Percentiles rank a stretch among this genome's conserved stretches.
These are phyloP conservation scores for Neurospora hispaniola DNA, from an alignment of 495 filamentous ascomycete species.

Conservation along the genomic window DNA sequence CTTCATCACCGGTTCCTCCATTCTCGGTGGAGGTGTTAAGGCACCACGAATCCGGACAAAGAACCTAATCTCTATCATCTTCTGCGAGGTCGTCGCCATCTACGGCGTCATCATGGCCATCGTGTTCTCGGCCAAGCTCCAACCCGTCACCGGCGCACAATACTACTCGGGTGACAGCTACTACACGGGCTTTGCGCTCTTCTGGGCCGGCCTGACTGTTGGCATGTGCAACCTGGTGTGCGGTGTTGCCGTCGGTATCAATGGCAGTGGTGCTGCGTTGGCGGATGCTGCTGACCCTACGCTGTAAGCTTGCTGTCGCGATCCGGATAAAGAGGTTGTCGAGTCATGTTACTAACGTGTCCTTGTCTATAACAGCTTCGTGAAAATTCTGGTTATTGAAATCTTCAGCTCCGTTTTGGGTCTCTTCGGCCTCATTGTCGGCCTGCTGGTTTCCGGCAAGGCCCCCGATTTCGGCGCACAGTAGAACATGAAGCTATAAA, in stretches of 20 bases:
- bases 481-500: conserved; percentile 1
- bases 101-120: conserved; percentile 99
- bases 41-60: conserved; percentile 96
- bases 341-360: conserved; percentile 12
- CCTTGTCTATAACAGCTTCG: conserved; percentile 52
- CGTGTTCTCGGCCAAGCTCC: conserved; percentile 84
- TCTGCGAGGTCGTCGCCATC: conserved; percentile 99
- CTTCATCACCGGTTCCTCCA: conserved; percentile 97
- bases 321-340: background rate
- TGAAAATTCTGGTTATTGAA: conserved; percentile 97
- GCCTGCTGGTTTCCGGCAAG: conserved; percentile 74
- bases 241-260: conserved; percentile 94
- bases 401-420: conserved; percentile 98
- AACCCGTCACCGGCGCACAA: conserved; percentile 49
- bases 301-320: conserved; percentile 49
- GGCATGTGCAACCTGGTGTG: conserved; percentile 93
- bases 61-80: conserved; percentile 99
- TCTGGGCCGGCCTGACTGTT: conserved; percentile 91
- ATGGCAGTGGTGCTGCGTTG: conserved; percentile 89
- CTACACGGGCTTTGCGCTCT: conserved; percentile 93
- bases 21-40: conserved; percentile 90
- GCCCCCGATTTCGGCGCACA: conserved; percentile 59
- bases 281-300: conserved; percentile 91
- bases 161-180: conserved; percentile 64
- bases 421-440: conserved; percentile 95